Percentiles rank a stretch among this genome's conserved stretches.
phyloP scores from a whole-genome alignment of 169 alveolate genomes.

The Theileria orientalis region DNA sequence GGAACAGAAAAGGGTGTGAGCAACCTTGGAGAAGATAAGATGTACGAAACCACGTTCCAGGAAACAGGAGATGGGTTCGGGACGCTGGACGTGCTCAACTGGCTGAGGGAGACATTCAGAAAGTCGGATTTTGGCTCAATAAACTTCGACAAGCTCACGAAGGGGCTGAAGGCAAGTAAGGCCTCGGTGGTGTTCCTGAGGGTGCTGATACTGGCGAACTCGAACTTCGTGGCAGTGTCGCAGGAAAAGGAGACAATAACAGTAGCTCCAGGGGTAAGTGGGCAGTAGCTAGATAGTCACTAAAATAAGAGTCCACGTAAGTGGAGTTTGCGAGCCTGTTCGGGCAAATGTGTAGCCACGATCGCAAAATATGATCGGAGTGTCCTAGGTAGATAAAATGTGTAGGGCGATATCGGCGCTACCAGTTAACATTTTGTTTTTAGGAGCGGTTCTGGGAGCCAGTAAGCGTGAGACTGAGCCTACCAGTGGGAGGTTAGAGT shows the following conservation, averaged over 20 bases:
- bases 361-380: not conserved
- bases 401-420: not conserved
- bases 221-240: slow-evolving; percentile 34
- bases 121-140: slow-evolving; percentile 14
- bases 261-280: slow-evolving; percentile 22
- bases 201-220: slow-evolving; percentile 59
- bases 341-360: not conserved
- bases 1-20: not conserved
- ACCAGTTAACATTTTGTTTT: not conserved
- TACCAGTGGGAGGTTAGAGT: slow-evolving; percentile 1
- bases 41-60: not conserved
- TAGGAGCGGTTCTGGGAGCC: slow-evolving; percentile 21
- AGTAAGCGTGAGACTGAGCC: not conserved
- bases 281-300: not conserved
- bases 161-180: slow-evolving; percentile 21
- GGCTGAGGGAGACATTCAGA: slow-evolving; percentile 40
- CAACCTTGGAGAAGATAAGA: not conserved
- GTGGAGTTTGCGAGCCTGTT: not conserved
- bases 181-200: slow-evolving; percentile 59
- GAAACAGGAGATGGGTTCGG: slow-evolving; percentile 9
- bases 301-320: not conserved
- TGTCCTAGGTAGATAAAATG: too few species aligned
- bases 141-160: slow-evolving; percentile 4
- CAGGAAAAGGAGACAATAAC: slow-evolving; percentile 20
- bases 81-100: slow-evolving; percentile 38